Base-by-base conservation (phyloP, 2,329 filamentous ascomycete species). In the Cryphonectria carpinicola region DNA sequence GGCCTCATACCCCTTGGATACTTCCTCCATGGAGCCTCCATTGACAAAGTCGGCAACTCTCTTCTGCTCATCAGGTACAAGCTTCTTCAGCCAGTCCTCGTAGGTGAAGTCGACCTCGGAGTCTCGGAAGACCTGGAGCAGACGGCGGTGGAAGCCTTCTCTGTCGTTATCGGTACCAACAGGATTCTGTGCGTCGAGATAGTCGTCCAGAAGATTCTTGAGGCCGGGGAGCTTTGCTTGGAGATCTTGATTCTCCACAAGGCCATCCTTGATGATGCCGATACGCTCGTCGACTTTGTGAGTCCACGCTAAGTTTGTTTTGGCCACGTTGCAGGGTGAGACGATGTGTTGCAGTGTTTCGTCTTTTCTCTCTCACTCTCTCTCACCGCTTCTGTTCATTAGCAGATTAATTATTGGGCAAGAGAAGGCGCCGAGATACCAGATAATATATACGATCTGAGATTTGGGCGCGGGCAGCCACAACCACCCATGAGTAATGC, bases 71-170 rank as follows among this genome's bases (percentile, higher is more conserved):
- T 73, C 69, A 5, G 49, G 66, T 6, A 39, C 60, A 35, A 71
- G 65, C 37, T 67, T 65, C 22, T 49, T 37, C 52, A 74, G 35
- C 22, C 69, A 64, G 4, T 66, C 39, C 19, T 67, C 65, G 62
- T 74, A 73, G 25, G 71, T 58, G 52, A 46, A 56, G 54, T 74
- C 73, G 11, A 22, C 60, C 67, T 67, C 28, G 17, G 73, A 69
- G 35, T 74, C 71, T 39, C 70, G 67, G 64, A 74, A 74, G 41
- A 72, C 65, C 52, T 49, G 56, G 19, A 74, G 70, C n/a, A 74
- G 65, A 25, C 73, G 69, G 35, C 71, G 69, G 32, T 72, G 69
- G 61, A 73, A 73, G 1, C 63, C 52, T 4, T 71, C 54, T 39
- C 46, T 39, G 60, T 70, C 67, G 3, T 66, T 64, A 17, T 70